Evolutionary conservation across 768 basidiomycete genomes (phyloP), one percentile per base, ranked within the genome.

Genomic region (Tulasnella sp.): DNA sequence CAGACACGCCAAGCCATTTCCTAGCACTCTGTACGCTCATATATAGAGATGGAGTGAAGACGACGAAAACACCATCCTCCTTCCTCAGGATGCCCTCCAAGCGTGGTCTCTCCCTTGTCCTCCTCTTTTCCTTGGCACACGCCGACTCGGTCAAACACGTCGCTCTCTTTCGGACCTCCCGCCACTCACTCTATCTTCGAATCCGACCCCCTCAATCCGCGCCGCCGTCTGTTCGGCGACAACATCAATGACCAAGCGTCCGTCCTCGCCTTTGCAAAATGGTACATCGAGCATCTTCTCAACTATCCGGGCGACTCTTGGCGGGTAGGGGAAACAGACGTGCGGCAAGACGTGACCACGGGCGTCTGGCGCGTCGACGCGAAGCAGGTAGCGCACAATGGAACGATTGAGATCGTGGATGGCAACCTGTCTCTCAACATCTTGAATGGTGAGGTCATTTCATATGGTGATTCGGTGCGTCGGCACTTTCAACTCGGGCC

Each of bases 381-480:
- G 80, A 90, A 92, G 82, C 97, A 99, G 86, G 81, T 93, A 79
- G n/a, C 38, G 1, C 56, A 46, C 48, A 86, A 96, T 83, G 91
- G 93, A 79, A 96, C 95, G 21, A 86, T 97, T 62, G 94, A 97
- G 83, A 95, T 99, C 19, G 89, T 89, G 18, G 94, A 98, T 83
- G 94, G 94, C 38, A 93, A 98, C 85, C 90, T 98, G 87, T 98
- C 98, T 84, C 86, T 99, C 84, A 98, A 98, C 87, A 88, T 98
- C 85, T 92, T 92, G 85, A 90, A 93, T 76, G 96, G 95, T 58
- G 86, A 89, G 82, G 89, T 99, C 27, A 83, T 98, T 71, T 96
- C 95, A 0, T n/a, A n/a, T 82, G 96, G 96, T 68, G 93, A 92
- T 84, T 96, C 95, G 81, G 94, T 95, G 82, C 80, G 92, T 88